Evolutionary conservation across 179 eudicot species (phyloP).

Genomic region (Silene noctiflora): DNA sequence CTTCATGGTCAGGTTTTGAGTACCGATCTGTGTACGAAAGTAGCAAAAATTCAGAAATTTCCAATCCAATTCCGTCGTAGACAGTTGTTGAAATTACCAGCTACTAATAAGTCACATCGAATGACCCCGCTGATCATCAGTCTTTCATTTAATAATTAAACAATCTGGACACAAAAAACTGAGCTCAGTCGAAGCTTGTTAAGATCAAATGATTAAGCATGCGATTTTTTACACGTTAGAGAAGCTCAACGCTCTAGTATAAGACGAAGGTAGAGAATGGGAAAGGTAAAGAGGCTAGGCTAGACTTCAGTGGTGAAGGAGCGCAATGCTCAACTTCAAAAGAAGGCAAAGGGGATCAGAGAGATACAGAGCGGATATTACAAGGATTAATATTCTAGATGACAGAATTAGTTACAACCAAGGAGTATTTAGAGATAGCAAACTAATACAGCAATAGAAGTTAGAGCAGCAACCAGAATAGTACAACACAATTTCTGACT

Average conservation of each 20-base stretch:
- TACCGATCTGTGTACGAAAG: constrained; percentile 60
- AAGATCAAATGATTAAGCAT: neutral
- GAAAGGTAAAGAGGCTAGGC: neutral
- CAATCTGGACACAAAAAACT: neutral
- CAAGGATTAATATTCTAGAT: neutral
- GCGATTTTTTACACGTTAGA: neutral
- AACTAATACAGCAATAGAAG: neutral
- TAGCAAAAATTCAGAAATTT: constrained; percentile 20
- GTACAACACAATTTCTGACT: neutral
- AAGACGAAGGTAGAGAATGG: too few species aligned
- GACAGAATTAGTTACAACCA: too few species aligned
- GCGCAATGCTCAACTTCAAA: neutral
- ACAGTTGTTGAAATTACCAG: too few species aligned
- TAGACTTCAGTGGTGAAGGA: neutral
- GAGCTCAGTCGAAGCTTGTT: neutral
- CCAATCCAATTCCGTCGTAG: neutral
- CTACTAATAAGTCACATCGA: too few species aligned
- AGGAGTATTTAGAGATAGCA: too few species aligned
- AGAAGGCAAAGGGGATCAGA: neutral
- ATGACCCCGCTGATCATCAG: too few species aligned
- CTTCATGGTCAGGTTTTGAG: constrained; percentile 84
- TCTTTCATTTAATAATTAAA: too few species aligned
- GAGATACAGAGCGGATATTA: neutral
- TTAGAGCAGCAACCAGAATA: neutral
- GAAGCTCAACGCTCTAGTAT: neutral